Conservation (phyloP, 2,329 filamentous ascomycete species). For the Trichoderma polysporum region DNA sequence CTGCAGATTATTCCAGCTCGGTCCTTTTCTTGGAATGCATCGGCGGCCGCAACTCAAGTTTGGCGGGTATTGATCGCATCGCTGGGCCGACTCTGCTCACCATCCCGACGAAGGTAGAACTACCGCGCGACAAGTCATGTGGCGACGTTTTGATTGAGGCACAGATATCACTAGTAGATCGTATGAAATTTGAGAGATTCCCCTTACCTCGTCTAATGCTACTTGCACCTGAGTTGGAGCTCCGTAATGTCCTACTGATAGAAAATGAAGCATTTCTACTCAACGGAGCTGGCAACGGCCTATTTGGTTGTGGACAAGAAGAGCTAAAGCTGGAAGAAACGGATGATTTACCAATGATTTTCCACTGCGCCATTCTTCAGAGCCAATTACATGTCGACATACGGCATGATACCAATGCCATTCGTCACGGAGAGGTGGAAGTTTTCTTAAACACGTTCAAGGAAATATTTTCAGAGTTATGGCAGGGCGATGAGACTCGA, state of each 20-base stretch:
- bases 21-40: slow-evolving; percentile 5
- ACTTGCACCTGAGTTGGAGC: not conserved
- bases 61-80: slow-evolving; percentile 1
- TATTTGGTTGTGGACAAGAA: not conserved
- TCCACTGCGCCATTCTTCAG: not conserved
- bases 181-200: slow-evolving; percentile 3
- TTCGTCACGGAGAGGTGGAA: not conserved
- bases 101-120: not conserved
- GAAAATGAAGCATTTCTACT: not conserved
- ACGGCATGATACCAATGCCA: not conserved
- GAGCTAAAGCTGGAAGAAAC: slow-evolving; percentile 6
- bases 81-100: slow-evolving; percentile 5
- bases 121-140: not conserved
- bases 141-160: not conserved
- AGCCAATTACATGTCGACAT: not conserved
- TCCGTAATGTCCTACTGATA: not conserved
- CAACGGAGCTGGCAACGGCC: not conserved
- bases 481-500: not conserved
- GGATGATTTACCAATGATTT: slow-evolving; percentile 2
- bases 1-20: not conserved
- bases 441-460: not conserved
- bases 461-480: not conserved
- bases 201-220: not conserved
- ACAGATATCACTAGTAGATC: not conserved
- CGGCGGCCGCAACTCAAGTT: not conserved